Percentiles rank a stretch among this genome's conserved stretches.
phyloP scores from a whole-genome alignment of 1,284 basidiomycete genomes.

The Sporisorium graminicola region DNA sequence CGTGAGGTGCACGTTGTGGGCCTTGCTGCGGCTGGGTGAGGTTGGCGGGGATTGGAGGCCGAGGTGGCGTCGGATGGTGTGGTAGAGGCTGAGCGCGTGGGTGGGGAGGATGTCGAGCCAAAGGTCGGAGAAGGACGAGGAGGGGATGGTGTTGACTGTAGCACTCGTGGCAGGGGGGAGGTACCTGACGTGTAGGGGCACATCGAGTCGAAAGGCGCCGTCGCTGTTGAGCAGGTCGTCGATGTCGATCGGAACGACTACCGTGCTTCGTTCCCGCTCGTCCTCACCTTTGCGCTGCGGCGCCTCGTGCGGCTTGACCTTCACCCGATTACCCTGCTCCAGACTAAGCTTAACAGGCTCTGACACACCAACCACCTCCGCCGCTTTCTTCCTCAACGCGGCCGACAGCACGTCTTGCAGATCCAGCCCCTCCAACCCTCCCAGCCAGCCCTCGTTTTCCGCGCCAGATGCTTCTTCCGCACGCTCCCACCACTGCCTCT shows the following conservation, averaged over 20 bases:
- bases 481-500: conserved; percentile 16
- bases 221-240: conserved; percentile 6
- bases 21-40: neutral
- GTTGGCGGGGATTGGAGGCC: neutral
- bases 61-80: neutral
- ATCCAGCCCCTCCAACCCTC: conserved; percentile 5
- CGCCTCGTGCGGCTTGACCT: neutral
- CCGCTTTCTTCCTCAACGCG: neutral
- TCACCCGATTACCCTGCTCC: neutral
- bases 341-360: neutral
- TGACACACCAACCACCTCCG: neutral
- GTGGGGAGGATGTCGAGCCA: conserved; percentile 6
- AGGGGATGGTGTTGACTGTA: neutral
- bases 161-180: conserved; percentile 1
- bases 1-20: neutral
- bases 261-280: neutral
- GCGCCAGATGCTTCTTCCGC: neutral
- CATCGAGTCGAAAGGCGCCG: conserved; percentile 1
- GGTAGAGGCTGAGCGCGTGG: neutral
- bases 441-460: too few species aligned
- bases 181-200: conserved; percentile 30
- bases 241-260: conserved; percentile 1
- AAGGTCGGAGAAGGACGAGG: neutral
- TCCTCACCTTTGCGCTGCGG: neutral
- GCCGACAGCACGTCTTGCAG: conserved; percentile 8